Conservation (phyloP, 2,329 filamentous ascomycete genomes). For the Helotiales sp. region DNA sequence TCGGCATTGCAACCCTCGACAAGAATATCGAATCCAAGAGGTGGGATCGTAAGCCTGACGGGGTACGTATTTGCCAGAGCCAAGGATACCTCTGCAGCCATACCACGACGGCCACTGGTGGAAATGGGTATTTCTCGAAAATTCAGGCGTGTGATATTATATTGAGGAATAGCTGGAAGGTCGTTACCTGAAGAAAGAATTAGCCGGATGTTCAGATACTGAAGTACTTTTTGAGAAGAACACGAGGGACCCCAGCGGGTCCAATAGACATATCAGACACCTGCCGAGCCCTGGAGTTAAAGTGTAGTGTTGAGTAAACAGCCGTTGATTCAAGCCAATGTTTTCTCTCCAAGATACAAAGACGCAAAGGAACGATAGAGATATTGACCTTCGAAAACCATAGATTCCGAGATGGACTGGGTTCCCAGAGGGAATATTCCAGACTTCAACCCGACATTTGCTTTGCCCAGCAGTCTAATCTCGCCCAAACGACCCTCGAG, state of each 20-base stretch:
- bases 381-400: slow-evolving; percentile 83
- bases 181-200: slow-evolving; percentile 57
- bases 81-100: slow-evolving; percentile 81
- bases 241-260: background rate
- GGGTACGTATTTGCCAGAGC: slow-evolving; percentile 78
- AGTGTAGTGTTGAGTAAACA: slow-evolving; percentile 20
- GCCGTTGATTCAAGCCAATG: slow-evolving; percentile 43
- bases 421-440: slow-evolving; percentile 80
- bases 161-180: slow-evolving; percentile 77
- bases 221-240: background rate
- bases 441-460: slow-evolving; percentile 74
- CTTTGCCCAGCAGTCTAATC: slow-evolving; percentile 74
- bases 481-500: slow-evolving; percentile 76
- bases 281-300: background rate
- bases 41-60: slow-evolving; percentile 75
- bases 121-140: slow-evolving; percentile 72
- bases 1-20: slow-evolving; percentile 78
- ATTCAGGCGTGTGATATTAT: slow-evolving; percentile 81
- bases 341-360: slow-evolving; percentile 65
- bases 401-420: slow-evolving; percentile 73
- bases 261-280: slow-evolving; percentile 32
- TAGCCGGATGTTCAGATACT: slow-evolving; percentile 27
- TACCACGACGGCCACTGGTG: slow-evolving; percentile 56
- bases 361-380: slow-evolving; percentile 68
- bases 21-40: slow-evolving; percentile 82